Conservation (phyloP, 805 yeast genomes). For the Candida berthetii region DNA sequence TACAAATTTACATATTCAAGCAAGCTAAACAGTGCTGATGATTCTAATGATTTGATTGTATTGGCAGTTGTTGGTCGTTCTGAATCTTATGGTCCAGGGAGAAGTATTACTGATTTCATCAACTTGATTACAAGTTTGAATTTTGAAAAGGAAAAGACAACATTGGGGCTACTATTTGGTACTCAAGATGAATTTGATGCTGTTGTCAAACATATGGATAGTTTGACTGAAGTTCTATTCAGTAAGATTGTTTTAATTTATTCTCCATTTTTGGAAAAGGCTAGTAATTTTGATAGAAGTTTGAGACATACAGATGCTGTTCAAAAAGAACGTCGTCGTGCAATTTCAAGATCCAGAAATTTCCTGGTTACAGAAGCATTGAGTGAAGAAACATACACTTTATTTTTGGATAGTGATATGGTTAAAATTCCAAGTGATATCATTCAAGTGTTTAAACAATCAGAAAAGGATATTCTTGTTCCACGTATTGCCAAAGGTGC, state of each 20-base stretch:
- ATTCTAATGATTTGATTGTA: slow-evolving; percentile 6
- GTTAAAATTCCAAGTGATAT: slow-evolving; percentile 16
- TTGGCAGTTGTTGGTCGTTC: slow-evolving; percentile 19
- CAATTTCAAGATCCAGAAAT: slow-evolving; percentile 18
- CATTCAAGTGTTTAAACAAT: slow-evolving; percentile 16
- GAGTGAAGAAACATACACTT: slow-evolving; percentile 19
- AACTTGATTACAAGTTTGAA: slow-evolving; percentile 22
- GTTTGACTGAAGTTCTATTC: slow-evolving; percentile 2
- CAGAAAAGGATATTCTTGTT: slow-evolving; percentile 21
- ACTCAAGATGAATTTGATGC: slow-evolving; percentile 5
- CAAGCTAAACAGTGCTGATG: slow-evolving; percentile 2
- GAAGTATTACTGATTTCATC: slow-evolving; percentile 27
- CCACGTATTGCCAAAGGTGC: slow-evolving; percentile 11
- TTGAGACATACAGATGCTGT: slow-evolving; percentile 11
- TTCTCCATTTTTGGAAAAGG: slow-evolving; percentile 29
- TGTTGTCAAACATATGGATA: slow-evolving; percentile 5
- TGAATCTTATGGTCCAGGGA: slow-evolving; percentile 29
- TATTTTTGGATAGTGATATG: slow-evolving; percentile 27
- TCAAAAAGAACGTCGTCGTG: slow-evolving; percentile 18
- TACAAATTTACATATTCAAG: slow-evolving; percentile 6
- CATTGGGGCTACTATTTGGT: slow-evolving; percentile 16
- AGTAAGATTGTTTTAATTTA: slow-evolving; percentile 21
- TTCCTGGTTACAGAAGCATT: slow-evolving; percentile 18
- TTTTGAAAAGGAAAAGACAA: slow-evolving; percentile 14
- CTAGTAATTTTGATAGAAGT: slow-evolving; percentile 9